Evolutionary conservation across 345 rosid species (phyloP).

Genomic region (Eucalyptus albens): DNA sequence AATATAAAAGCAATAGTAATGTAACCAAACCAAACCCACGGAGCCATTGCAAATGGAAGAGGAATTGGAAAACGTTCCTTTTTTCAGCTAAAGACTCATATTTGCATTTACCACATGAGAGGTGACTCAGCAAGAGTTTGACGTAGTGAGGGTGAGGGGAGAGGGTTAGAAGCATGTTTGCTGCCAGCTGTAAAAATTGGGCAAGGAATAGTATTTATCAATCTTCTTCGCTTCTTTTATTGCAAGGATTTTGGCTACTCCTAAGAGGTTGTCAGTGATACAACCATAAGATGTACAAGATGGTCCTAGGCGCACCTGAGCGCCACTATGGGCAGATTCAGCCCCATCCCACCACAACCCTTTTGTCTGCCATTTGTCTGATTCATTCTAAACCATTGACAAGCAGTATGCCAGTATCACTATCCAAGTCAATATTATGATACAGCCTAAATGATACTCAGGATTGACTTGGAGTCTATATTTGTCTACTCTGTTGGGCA

Average conservation of each 20-base stretch:
- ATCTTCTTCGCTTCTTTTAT: background rate
- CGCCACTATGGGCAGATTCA: background rate
- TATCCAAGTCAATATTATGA: background rate
- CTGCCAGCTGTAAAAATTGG: background rate
- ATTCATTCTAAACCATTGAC: background rate
- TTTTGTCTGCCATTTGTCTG: background rate
- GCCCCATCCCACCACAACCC: background rate
- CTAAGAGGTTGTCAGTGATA: background rate
- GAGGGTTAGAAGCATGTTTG: background rate
- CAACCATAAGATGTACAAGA: background rate
- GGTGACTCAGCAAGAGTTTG: background rate
- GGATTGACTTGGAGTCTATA: background rate
- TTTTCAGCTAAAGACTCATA: background rate
- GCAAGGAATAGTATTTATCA: background rate
- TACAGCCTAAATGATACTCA: background rate
- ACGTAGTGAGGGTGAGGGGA: background rate
- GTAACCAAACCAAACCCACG: background rate
- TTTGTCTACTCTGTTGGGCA: background rate
- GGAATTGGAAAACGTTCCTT: background rate
- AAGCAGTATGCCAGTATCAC: background rate
- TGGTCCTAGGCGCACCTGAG: background rate
- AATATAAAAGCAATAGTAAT: background rate
- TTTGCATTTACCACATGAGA: background rate
- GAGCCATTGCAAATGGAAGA: background rate
- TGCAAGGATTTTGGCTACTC: background rate